Base-by-base conservation (phyloP, 1,284 basidiomycete species). In the Golubevia pallescens region DNA sequence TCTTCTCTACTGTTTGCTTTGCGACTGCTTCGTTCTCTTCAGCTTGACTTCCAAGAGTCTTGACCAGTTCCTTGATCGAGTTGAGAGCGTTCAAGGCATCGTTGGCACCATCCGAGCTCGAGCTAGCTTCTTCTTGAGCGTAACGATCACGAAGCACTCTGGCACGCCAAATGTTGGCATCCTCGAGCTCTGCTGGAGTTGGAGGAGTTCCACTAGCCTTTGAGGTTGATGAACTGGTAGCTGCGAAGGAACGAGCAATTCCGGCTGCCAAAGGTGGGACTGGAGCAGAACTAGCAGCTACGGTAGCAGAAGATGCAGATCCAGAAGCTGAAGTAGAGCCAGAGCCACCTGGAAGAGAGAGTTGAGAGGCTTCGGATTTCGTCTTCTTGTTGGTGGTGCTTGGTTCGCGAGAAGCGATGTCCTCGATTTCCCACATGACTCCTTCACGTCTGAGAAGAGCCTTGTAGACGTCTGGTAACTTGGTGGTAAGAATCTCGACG, bases 341-440 rank as follows among this genome's bases (percentile, higher is more conserved):
- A 67, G 57, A 34, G 53, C 60, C 20, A 59, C 13, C 62, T 7
- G 42, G 57, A 13, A 59, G 32, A 51, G 48, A 21, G 34, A 58
- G 32, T 10, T 32, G 20, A 24, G 28, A 28, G 28, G 19, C 34
- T 23, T 57, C 38, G 4, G 56, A 54, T 23, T 65, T 51, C 13
- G 48, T 16, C 57, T 65, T 58, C 48, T 54, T 55, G 21, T 19
- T 14, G 28, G 48, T 60, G 21, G 51, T 54, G 8, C 55, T 53
- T 56, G 63, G 69, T 56, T 71, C 64, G 21, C 59, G 57, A 19
- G 58, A 20, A 5, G 81, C 82, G 51, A 85, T 74, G 63, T 76
- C 70, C 38, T 79, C 76, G 38, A 85, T 77, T 66, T 85, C 80
- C 66, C 72, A 77, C 70, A 81, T 71, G 53, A 81, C 78, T 24